Evolutionary conservation across 257 asterid species (phyloP).

Genomic region (Nicotiana noctiflora): DNA sequence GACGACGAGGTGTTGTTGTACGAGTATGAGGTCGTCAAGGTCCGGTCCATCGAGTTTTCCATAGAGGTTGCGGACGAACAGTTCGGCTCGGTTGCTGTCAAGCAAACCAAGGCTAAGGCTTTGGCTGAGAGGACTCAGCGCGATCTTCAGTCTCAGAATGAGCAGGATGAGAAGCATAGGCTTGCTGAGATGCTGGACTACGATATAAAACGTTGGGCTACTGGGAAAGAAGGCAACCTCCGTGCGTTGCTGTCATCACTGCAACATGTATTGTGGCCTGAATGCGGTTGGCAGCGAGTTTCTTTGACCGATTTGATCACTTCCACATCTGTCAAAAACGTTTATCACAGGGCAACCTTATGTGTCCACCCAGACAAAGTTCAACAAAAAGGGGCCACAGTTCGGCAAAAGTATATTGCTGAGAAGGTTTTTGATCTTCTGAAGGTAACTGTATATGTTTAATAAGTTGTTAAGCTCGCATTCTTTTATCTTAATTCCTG

Average conservation of each 20-base stretch:
- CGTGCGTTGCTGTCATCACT: slow-evolving; percentile 86
- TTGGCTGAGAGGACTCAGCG: slow-evolving; percentile 85
- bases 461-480: neutral
- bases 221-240: slow-evolving; percentile 89
- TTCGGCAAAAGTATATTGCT: slow-evolving; percentile 73
- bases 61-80: no score
- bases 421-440: slow-evolving; percentile 86
- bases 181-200: slow-evolving; percentile 55
- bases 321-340: slow-evolving; percentile 69
- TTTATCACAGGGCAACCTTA: slow-evolving; percentile 55
- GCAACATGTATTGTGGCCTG: slow-evolving; percentile 75
- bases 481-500: neutral
- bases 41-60: no score
- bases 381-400: slow-evolving; percentile 78
- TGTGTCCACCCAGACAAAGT: slow-evolving; percentile 90
- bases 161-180: slow-evolving; percentile 79
- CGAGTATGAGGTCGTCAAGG: no score
- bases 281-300: slow-evolving; percentile 84
- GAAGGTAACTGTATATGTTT: slow-evolving; percentile 45
- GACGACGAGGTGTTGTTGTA: no score
- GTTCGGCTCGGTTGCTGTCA: no score
- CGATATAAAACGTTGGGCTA: slow-evolving; percentile 78
- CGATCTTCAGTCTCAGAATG: slow-evolving; percentile 65
- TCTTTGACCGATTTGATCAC: slow-evolving; percentile 78
- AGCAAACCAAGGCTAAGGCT: slow-evolving; percentile 93